These are phyloP conservation scores for Aureobasidium zeae DNA, from an alignment of 2,329 filamentous ascomycete species.

Conservation along the genomic window DNA sequence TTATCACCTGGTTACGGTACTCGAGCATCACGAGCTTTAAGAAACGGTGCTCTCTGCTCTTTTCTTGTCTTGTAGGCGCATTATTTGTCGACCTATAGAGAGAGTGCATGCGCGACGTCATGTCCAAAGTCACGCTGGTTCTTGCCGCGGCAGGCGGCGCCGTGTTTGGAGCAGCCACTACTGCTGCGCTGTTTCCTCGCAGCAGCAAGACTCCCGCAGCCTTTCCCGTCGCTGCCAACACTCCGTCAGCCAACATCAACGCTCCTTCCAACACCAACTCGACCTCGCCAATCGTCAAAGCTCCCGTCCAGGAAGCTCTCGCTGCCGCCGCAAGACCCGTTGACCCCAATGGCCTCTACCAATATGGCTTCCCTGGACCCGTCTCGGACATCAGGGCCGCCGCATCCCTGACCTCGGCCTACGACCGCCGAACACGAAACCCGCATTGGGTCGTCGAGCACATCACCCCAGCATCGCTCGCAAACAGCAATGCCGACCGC, in stretches of 20 bases:
- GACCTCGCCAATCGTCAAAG: slow-evolving; percentile 13
- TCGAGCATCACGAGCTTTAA: slow-evolving; percentile 12
- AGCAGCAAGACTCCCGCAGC: slow-evolving; percentile 20
- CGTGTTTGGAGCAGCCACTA: slow-evolving; percentile 40
- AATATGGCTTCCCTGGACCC: slow-evolving; percentile 76
- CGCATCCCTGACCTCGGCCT: slow-evolving; percentile 71
- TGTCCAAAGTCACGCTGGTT: slow-evolving; percentile 44
- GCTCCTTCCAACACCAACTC: slow-evolving; percentile 23
- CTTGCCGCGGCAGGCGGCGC: slow-evolving; percentile 41
- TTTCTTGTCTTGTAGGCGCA: not conserved
- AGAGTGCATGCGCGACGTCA: slow-evolving; percentile 20
- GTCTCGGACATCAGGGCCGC: slow-evolving; percentile 71
- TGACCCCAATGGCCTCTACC: slow-evolving; percentile 43
- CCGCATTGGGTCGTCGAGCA: slow-evolving; percentile 89
- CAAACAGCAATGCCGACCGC: slow-evolving; percentile 66
- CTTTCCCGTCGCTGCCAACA: slow-evolving; percentile 25
- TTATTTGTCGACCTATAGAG: not conserved
- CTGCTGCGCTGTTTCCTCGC: slow-evolving; percentile 38
- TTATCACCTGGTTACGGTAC: too few relatives aligned
- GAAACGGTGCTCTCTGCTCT: too few relatives aligned
- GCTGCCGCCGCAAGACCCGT: slow-evolving; percentile 28
- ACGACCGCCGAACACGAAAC: slow-evolving; percentile 83
- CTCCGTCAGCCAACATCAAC: too few relatives aligned
- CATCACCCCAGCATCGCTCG: slow-evolving; percentile 81
- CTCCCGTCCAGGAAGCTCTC: slow-evolving; percentile 20